Conservation (phyloP, 345 rosid species). For the Capsella bursapastoris region DNA sequence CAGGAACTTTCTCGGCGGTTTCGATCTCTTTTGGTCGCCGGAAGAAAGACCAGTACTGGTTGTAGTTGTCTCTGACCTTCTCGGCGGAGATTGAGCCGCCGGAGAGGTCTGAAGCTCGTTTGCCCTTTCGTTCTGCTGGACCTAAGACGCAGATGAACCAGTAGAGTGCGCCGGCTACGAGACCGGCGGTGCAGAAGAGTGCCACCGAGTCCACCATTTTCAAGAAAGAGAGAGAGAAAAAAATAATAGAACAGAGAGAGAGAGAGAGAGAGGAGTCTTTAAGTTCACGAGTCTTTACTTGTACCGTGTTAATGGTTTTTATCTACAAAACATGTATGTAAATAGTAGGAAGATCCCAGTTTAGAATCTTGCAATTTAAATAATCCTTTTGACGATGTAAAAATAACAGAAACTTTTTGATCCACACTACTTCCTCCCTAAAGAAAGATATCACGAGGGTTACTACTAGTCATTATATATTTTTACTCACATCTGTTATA, state of each 20-base stretch:
- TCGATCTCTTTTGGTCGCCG: constrained; percentile 87
- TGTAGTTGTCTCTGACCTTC: constrained; percentile 76
- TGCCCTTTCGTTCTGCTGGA: constrained; percentile 85
- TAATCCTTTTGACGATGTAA: background rate
- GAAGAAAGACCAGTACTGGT: constrained; percentile 86
- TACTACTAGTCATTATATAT: too few species aligned
- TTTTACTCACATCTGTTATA: too few species aligned
- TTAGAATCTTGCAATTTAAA: constrained; percentile 10
- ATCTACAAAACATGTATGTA: constrained; percentile 15
- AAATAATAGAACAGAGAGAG: background rate
- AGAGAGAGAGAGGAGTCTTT: background rate
- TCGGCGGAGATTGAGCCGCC: constrained; percentile 95
- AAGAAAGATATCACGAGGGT: too few species aligned
- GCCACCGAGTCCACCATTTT: constrained; percentile 59
- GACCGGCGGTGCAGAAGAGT: constrained; percentile 71
- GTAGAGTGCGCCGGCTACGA: constrained; percentile 72
- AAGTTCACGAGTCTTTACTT: constrained; percentile 7
- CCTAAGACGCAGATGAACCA: constrained; percentile 91
- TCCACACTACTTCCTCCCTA: background rate
- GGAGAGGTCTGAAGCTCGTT: constrained; percentile 73
- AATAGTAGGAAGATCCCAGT: constrained; percentile 16
- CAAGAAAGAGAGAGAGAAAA: background rate
- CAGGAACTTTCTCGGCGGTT: constrained; percentile 80
- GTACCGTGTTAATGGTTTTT: constrained; percentile 30
- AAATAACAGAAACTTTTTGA: background rate